phyloP scores from a whole-genome alignment of 768 basidiomycete genomes.

The Hypsizygus marmoreus region DNA sequence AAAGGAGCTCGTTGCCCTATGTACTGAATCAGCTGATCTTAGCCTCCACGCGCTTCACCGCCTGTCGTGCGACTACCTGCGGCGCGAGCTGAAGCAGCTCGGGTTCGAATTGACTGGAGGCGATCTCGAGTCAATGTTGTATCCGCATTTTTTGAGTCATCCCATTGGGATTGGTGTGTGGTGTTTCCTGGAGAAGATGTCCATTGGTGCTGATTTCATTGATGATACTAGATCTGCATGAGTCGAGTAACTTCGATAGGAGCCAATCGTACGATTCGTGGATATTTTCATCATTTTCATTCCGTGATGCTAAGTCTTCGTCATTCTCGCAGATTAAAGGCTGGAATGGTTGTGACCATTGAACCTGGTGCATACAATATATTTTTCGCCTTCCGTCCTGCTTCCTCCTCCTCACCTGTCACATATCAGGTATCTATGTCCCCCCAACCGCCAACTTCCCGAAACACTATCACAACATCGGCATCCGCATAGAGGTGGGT shows the following conservation, averaged over 20 bases:
- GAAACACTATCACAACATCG: constrained; percentile 85
- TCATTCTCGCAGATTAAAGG: constrained; percentile 53
- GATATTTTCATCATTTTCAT: neutral
- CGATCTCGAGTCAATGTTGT: constrained; percentile 75
- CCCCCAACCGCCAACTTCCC: constrained; percentile 81
- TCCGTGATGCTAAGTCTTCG: too few relatives aligned
- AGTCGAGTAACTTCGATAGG: constrained; percentile 67
- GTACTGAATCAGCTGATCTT: constrained; percentile 55
- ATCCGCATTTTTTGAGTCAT: constrained; percentile 93
- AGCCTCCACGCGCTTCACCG: constrained; percentile 80
- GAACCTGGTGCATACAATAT: constrained; percentile 71
- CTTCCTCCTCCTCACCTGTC: constrained; percentile 2
- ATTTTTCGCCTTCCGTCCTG: neutral
- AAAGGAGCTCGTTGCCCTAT: constrained; percentile 63
- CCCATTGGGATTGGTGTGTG: constrained; percentile 83
- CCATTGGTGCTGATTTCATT: too few relatives aligned
- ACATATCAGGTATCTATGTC: constrained; percentile 74
- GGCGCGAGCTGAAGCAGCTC: constrained; percentile 73
- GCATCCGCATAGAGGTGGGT: constrained; percentile 85
- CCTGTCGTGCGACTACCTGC: constrained; percentile 65
- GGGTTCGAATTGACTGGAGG: constrained; percentile 63
- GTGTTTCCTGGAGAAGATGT: too few relatives aligned
- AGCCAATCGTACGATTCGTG: constrained; percentile 45
- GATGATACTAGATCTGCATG: constrained; percentile 92
- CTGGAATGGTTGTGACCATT: constrained; percentile 91